These are phyloP conservation scores for Mytilinidion resinicola DNA, from an alignment of 495 filamentous ascomycete genomes.

Conservation along the genomic window DNA sequence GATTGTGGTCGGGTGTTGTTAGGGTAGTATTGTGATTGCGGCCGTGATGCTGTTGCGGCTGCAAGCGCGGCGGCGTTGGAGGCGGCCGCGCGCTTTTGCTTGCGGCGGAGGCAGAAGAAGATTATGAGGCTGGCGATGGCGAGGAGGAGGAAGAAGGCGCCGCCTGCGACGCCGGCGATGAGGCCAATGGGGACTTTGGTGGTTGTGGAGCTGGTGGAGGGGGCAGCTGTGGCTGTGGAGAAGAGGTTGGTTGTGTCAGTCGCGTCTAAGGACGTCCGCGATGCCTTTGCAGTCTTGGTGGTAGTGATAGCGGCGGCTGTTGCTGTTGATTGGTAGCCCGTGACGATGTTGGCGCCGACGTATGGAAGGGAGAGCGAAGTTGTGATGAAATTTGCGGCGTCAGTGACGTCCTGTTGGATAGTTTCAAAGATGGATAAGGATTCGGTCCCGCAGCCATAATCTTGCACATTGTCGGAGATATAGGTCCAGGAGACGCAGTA, in stretches of 20 bases:
- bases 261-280: neutral
- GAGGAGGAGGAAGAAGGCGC: constrained; percentile 11
- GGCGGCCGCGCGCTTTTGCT: constrained; percentile 13
- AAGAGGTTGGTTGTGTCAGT: neutral
- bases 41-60: constrained; percentile 10
- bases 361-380: constrained; percentile 10
- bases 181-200: constrained; percentile 10
- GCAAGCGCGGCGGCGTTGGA: constrained; percentile 14
- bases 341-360: constrained; percentile 11
- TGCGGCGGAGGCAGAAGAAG: constrained; percentile 19
- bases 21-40: constrained; percentile 10
- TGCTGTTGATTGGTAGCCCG: constrained; percentile 3
- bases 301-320: neutral
- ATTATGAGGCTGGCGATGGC: constrained; percentile 10
- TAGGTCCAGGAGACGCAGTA: constrained; percentile 29
- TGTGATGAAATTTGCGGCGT: neutral
- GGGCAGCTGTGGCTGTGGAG: neutral
- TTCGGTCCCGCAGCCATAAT: constrained; percentile 18
- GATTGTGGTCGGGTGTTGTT: neutral
- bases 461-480: constrained; percentile 10
- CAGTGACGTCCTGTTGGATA: constrained; percentile 9
- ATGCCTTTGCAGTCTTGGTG: neutral
- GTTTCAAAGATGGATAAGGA: constrained; percentile 3
- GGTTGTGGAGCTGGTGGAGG: neutral
- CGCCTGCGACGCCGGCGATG: constrained; percentile 13